Base-by-base conservation (phyloP, 2,329 filamentous ascomycete genomes). In the Salinomyces thailandicus region DNA sequence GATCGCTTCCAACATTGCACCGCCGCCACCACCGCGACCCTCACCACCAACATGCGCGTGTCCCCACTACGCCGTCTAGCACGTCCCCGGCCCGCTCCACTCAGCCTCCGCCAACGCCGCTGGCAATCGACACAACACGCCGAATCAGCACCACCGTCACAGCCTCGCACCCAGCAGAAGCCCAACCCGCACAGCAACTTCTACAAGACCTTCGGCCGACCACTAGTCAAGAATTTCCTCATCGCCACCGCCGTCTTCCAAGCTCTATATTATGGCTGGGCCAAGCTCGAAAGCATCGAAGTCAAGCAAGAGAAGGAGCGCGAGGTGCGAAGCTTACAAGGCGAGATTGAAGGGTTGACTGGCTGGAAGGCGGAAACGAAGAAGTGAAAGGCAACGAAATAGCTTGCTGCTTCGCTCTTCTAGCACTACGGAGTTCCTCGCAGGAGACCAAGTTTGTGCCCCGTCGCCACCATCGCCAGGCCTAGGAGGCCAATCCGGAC, bases 221-320 rank as follows among this genome's bases (percentile, higher is more conserved):
- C 84, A 2, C 67, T 89, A 31, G 71, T 75, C 36, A 89, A 86
- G 62, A 77, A 77, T 36, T 73, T 85, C 46, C 68, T 89, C 24
- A 71, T 81, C 53, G 81, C 84, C 36, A 72, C 86, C 37, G 77
- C 85, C 53, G 81, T 79, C 2, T 91, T 89, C 58, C 84, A 91
- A 61, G 51, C 82, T n/a, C 61, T 72, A 11, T 89, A 87, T 62
- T 85, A 75, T 65, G 64, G 63, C 11, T 91, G 84, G 84, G 57
- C 74, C 24, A 83, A 79, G 60, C 67, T 89, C 34, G 83, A 87
- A 59, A 72, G 73, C 20, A 70, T 83, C 36, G 84, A 91, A 62
- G 66, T 73, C 38, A 76, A 72, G 52, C 62, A 64, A 14, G 66
- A 76, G 30, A 73, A 72, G 48, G 62, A 72, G 47, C 70, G 37